Evolutionary conservation across 331 rosid genomes (phyloP).

Genomic region (Malus hybrid): DNA sequence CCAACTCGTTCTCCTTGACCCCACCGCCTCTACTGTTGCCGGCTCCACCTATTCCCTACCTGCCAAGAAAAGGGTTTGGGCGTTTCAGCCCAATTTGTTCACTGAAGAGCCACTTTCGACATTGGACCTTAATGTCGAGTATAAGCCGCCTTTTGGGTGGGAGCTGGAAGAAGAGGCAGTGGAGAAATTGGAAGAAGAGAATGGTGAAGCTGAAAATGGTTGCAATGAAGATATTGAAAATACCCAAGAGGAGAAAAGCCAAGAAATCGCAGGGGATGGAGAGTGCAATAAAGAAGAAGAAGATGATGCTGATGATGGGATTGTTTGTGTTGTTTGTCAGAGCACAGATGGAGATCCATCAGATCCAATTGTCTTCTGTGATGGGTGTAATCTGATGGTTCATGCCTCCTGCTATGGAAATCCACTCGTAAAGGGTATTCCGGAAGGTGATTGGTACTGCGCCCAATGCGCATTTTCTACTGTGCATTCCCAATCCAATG

Average conservation of each 20-base stretch:
- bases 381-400: slow-evolving; percentile 82
- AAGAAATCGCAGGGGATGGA: neutral
- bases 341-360: slow-evolving; percentile 80
- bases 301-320: slow-evolving; percentile 47
- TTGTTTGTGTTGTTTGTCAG: slow-evolving; percentile 57
- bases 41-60: slow-evolving; percentile 40
- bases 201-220: neutral
- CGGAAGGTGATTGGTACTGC: slow-evolving; percentile 84
- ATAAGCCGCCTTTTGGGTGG: slow-evolving; percentile 20
- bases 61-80: slow-evolving; percentile 72
- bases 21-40: neutral
- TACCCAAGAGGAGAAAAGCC: neutral
- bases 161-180: neutral
- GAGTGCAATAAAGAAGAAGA: neutral
- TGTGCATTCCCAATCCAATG: neutral
- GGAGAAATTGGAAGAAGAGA: neutral
- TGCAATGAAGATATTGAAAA: slow-evolving; percentile 1
- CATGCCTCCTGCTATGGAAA: slow-evolving; percentile 81
- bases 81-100: slow-evolving; percentile 28
- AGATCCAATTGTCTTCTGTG: slow-evolving; percentile 80
- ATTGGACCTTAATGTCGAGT: slow-evolving; percentile 60
- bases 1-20: slow-evolving; percentile 6
- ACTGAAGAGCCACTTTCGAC: neutral
- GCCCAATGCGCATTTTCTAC: slow-evolving; percentile 31
- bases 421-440: slow-evolving; percentile 47